A percentile compares a stretch with the other conserved stretches of the same genome.
phyloP scores from a whole-genome alignment of 352 stramenopile species.

The Phytopythium litorale region DNA sequence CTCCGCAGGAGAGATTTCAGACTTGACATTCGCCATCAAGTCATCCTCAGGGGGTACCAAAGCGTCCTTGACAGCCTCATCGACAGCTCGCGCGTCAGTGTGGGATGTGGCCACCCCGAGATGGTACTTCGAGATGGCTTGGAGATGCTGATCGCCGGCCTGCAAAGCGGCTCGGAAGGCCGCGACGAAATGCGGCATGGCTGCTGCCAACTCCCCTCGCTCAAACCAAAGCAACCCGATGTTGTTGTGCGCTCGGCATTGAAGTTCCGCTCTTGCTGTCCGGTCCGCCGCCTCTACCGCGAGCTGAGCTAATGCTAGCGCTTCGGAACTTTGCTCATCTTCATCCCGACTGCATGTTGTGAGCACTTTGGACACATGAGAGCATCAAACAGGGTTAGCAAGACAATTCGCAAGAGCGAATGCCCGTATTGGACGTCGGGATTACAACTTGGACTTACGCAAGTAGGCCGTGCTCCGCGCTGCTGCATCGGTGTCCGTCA shows the following conservation, averaged over 20 bases:
- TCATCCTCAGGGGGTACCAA: not conserved
- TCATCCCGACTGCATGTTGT: slow-evolving; percentile 18
- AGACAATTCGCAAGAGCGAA: not conserved
- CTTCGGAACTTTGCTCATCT: slow-evolving; percentile 7
- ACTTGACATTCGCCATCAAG: not conserved
- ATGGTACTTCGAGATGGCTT: slow-evolving; percentile 39
- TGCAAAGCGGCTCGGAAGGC: slow-evolving; percentile 27
- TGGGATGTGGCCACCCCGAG: slow-evolving; percentile 23
- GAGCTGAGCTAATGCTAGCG: slow-evolving; percentile 16
- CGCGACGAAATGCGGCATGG: slow-evolving; percentile 27
- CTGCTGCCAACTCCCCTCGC: slow-evolving; percentile 16
- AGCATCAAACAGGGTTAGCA: not conserved
- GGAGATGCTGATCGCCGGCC: slow-evolving; percentile 26
- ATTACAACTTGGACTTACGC: slow-evolving; percentile 11
- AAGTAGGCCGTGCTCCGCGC: slow-evolving; percentile 23
- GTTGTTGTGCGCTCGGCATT: slow-evolving; percentile 38
- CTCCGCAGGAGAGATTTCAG: not conserved
- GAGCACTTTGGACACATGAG: slow-evolving; percentile 16
- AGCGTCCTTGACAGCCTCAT: not conserved
- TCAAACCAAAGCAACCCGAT: slow-evolving; percentile 32
- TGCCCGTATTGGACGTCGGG: not conserved
- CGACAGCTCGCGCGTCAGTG: not conserved
- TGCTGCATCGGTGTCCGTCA: slow-evolving; percentile 13
- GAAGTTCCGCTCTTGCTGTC: slow-evolving; percentile 13
- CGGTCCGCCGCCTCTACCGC: slow-evolving; percentile 19